These are phyloP conservation scores for Xylaria sp. DNA, from an alignment of 2,329 filamentous ascomycete species.

Conservation along the genomic window DNA sequence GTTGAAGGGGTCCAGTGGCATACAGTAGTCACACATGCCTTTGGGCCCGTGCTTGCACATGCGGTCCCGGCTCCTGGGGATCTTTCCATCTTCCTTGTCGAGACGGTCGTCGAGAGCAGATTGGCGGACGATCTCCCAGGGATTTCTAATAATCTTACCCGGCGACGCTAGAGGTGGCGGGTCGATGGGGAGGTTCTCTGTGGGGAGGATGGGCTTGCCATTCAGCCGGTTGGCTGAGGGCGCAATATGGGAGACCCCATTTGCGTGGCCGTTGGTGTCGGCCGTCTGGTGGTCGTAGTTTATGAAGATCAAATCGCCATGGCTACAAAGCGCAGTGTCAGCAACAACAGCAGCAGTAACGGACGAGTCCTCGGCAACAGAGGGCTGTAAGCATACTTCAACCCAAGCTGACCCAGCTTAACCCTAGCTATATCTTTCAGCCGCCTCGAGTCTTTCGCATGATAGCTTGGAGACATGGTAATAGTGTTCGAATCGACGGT, in stretches of 20 bases:
- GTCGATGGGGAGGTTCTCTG: slow-evolving; percentile 69
- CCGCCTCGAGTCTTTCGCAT: slow-evolving; percentile 61
- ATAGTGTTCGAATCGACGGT: slow-evolving; percentile 67
- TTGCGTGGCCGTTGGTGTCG: slow-evolving; percentile 46
- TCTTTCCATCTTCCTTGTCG: slow-evolving; percentile 82
- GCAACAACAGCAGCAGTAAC: slow-evolving; percentile 8
- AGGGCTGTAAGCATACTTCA: slow-evolving; percentile 53
- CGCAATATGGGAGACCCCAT: slow-evolving; percentile 46
- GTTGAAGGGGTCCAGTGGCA: slow-evolving; percentile 93
- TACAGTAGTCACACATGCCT: slow-evolving; percentile 99
- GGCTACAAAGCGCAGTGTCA: slow-evolving; percentile 54
- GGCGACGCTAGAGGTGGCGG: slow-evolving; percentile 61
- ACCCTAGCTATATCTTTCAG: slow-evolving; percentile 63
- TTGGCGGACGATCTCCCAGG: slow-evolving; percentile 91
- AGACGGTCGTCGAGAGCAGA: slow-evolving; percentile 84
- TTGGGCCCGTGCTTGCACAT: slow-evolving; percentile 95
- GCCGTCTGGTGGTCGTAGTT: slow-evolving; percentile 69
- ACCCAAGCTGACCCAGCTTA: slow-evolving; percentile 62
- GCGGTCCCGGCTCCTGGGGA: slow-evolving; percentile 40
- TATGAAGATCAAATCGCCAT: slow-evolving; percentile 91
- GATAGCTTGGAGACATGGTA: slow-evolving; percentile 65
- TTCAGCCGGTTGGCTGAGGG: slow-evolving; percentile 70
- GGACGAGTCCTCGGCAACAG: neutral
- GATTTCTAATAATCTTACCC: slow-evolving; percentile 74
- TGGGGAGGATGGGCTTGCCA: slow-evolving; percentile 73